Evolutionary conservation across 73 alveolate genomes (phyloP).

Genomic region (Paramecium bursaria): DNA sequence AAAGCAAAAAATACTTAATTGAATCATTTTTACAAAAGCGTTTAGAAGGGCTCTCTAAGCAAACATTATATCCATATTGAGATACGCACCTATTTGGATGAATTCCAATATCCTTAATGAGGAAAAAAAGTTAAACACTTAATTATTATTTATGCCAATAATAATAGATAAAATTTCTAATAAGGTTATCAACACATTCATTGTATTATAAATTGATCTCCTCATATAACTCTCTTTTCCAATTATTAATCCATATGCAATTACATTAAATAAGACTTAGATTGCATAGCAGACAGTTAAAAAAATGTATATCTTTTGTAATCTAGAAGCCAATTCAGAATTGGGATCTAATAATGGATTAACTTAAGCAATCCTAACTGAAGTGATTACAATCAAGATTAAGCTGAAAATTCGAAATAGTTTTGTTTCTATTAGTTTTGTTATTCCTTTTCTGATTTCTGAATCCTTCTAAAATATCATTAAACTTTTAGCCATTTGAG

Average conservation of each 20-base stretch:
- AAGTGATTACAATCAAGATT: neutral
- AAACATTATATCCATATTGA: slow-evolving; percentile 3
- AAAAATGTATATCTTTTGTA: neutral
- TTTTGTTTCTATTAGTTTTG: neutral
- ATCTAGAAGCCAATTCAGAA: neutral
- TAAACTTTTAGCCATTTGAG: neutral
- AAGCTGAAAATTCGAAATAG: neutral
- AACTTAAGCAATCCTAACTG: neutral
- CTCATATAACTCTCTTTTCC: neutral
- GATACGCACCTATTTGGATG: slow-evolving; percentile 16
- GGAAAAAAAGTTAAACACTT: neutral
- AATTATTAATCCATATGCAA: slow-evolving; percentile 1
- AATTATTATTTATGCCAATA: neutral
- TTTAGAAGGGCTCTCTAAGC: slow-evolving; percentile 36
- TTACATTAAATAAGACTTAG: neutral
- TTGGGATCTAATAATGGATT: slow-evolving; percentile 37
- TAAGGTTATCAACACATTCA: slow-evolving; percentile 1
- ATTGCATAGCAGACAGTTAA: neutral
- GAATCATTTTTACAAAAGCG: slow-evolving; percentile 21
- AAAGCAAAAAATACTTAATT: slow-evolving; percentile 39
- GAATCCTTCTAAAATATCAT: neutral
- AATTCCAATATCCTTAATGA: slow-evolving; percentile 29
- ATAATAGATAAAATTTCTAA: neutral
- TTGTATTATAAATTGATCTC: neutral
- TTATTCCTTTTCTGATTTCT: neutral